phyloP scores from a whole-genome alignment of 192 early-diverging fungal species.

The Globomyces pollinis-pini region DNA sequence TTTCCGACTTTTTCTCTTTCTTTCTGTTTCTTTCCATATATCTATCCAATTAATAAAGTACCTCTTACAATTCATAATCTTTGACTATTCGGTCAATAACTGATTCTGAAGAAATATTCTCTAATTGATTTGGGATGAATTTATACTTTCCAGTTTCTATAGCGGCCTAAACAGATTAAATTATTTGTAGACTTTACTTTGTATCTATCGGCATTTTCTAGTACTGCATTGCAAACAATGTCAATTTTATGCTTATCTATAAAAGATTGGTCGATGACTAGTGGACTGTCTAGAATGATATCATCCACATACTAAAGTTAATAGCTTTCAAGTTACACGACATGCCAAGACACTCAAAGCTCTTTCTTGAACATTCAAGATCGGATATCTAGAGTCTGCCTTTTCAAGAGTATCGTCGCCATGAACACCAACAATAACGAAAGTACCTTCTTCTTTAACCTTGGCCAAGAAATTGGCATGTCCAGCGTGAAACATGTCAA shows the following conservation, averaged over 20 bases:
- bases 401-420: conserved; percentile 81
- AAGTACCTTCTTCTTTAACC: conserved; percentile 78
- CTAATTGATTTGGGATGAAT: conserved; percentile 20
- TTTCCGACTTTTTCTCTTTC: conserved; percentile 38
- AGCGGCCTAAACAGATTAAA: conserved; percentile 2
- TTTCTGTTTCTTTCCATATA: conserved; percentile 39
- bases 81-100: conserved; percentile 88
- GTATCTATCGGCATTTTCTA: conserved; percentile 54
- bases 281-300: conserved; percentile 88
- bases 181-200: conserved; percentile 75
- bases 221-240: conserved; percentile 71
- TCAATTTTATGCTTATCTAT: conserved; percentile 77
- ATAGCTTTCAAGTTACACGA: conserved; percentile 23
- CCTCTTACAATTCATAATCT: conserved; percentile 67
- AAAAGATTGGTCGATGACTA: conserved; percentile 78
- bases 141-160: conserved; percentile 1
- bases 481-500: conserved; percentile 92
- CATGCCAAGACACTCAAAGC: conserved; percentile 88
- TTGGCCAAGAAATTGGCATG: conserved; percentile 90
- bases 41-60: background rate
- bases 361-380: conserved; percentile 95
- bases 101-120: conserved; percentile 70
- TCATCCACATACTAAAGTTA: conserved; percentile 70
- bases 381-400: conserved; percentile 81
- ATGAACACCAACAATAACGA: conserved; percentile 87